Conservation (phyloP, 805 yeast genomes). For the Candida arabinofermentans region DNA sequence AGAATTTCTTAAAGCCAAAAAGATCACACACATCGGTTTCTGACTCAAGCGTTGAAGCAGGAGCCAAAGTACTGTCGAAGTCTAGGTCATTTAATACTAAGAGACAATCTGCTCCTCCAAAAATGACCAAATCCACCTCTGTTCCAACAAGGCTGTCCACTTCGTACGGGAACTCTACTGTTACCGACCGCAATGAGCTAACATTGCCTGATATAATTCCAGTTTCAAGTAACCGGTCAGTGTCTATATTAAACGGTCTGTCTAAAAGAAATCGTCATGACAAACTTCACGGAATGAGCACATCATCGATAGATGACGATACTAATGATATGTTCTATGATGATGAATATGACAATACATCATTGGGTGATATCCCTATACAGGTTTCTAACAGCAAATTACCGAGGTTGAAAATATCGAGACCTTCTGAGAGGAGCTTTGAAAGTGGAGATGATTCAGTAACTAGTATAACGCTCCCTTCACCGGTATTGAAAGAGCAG, state of each 20-base stretch:
- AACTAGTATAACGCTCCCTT: background rate
- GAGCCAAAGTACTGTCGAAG: background rate
- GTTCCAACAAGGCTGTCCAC: constrained; percentile 6
- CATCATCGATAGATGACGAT: background rate
- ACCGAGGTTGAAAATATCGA: background rate
- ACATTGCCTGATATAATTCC: background rate
- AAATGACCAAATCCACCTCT: constrained; percentile 7
- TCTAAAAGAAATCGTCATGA: background rate
- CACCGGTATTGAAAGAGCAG: too few species aligned
- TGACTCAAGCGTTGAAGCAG: background rate
- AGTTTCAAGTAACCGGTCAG: background rate
- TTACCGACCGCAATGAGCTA: background rate
- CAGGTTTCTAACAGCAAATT: background rate
- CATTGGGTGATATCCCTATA: background rate
- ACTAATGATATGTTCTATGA: background rate
- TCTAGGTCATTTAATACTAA: constrained; percentile 1
- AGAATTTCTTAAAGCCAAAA: constrained; percentile 10
- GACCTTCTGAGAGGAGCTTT: background rate
- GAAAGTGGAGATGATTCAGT: background rate
- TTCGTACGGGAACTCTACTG: constrained; percentile 3
- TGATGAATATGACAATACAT: constrained; percentile 1
- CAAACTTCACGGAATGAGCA: background rate
- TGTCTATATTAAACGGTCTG: background rate
- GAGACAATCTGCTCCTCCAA: background rate
- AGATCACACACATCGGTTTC: constrained; percentile 8